Conservation (phyloP, 495 filamentous ascomycete genomes). For the Paragyromitra xinjiangensis region DNA sequence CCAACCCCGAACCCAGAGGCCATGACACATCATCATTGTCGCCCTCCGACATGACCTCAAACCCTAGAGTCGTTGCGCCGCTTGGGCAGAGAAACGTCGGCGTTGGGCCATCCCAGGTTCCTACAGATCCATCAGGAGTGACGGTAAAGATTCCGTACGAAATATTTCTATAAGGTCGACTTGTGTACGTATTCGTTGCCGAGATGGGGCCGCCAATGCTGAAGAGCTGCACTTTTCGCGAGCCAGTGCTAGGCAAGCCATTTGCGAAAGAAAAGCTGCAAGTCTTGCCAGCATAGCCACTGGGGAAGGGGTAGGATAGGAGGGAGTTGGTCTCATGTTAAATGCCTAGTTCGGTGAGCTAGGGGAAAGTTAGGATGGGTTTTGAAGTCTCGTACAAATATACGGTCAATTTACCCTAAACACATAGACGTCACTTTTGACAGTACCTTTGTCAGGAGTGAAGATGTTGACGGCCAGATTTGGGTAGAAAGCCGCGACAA, state of each 20-base stretch:
- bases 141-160: conserved; percentile 36
- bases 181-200: conserved; percentile 16
- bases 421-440: conserved; percentile 29
- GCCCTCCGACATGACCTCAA: conserved; percentile 26
- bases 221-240: conserved; percentile 35
- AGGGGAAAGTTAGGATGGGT: conserved; percentile 9
- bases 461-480: conserved; percentile 33
- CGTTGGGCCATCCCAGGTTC: conserved; percentile 21
- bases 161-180: conserved; percentile 5
- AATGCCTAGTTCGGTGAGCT: conserved; percentile 23
- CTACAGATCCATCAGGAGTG: background rate
- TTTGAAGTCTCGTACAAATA: background rate
- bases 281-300: conserved; percentile 6
- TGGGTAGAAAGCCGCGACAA: background rate
- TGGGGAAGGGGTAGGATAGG: conserved; percentile 15
- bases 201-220: conserved; percentile 21
- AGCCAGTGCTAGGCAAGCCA: conserved; percentile 18
- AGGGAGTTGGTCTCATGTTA: conserved; percentile 42
- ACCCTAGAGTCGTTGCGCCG: conserved; percentile 7
- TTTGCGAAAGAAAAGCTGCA: conserved; percentile 29
- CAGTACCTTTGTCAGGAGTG: conserved; percentile 18
- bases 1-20: background rate
- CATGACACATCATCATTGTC: conserved; percentile 28
- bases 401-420: conserved; percentile 22
- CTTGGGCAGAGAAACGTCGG: conserved; percentile 29